A percentile compares a stretch with the other conserved stretches of the same genome.
phyloP scores from a whole-genome alignment of 768 basidiomycete genomes.

The Mrakia frigida region DNA sequence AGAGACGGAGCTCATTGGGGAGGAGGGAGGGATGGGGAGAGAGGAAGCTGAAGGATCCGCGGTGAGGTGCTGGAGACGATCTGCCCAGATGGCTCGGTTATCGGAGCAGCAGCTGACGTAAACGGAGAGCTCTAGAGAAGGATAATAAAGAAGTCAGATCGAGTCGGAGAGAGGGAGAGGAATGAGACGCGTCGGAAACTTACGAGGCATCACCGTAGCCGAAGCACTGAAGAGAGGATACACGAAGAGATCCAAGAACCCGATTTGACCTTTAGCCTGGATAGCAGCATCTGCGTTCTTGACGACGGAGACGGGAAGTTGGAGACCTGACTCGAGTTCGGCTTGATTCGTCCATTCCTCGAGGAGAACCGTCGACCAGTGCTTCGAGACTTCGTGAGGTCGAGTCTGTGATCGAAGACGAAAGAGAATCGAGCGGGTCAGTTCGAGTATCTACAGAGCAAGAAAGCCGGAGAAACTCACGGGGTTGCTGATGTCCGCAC shows the following conservation, averaged over 20 bases:
- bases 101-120: conserved; percentile 63
- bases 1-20: background rate
- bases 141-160: background rate
- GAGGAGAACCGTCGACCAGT: conserved; percentile 84
- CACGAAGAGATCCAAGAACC: conserved; percentile 76
- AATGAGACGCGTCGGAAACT: conserved; percentile 37
- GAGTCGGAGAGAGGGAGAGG: conserved; percentile 32
- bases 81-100: conserved; percentile 70
- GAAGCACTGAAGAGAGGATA: conserved; percentile 76
- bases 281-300: conserved; percentile 54
- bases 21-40: conserved; percentile 8
- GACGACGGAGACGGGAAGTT: conserved; percentile 60
- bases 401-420: conserved; percentile 68
- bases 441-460: background rate
- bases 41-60: background rate
- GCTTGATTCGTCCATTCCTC: conserved; percentile 90
- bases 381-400: conserved; percentile 77
- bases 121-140: conserved; percentile 56
- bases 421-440: background rate
- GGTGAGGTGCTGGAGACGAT: conserved; percentile 44
- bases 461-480: conserved; percentile 51
- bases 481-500: conserved; percentile 97
- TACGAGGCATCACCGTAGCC: conserved; percentile 67
- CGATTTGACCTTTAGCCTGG: conserved; percentile 78
- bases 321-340: conserved; percentile 67